These are phyloP conservation scores for Mucor piriformis DNA, from an alignment of 371 early-diverging fungal species.

Conservation along the genomic window DNA sequence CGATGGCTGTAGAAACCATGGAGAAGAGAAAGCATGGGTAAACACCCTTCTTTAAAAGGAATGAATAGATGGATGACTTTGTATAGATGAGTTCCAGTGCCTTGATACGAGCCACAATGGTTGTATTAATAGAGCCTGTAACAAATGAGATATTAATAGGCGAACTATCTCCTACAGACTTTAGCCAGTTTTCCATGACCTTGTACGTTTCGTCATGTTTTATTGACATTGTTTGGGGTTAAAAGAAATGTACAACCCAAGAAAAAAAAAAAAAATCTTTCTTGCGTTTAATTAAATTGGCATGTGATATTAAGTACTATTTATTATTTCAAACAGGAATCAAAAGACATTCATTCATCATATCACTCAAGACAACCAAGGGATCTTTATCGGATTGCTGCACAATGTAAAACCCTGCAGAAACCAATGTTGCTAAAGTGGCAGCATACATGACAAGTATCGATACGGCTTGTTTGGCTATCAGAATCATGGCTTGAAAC, in stretches of 20 bases:
- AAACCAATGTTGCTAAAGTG: constrained; percentile 21
- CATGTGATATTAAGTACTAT: constrained; percentile 4
- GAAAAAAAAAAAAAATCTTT: constrained; percentile 1
- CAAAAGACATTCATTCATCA: no score
- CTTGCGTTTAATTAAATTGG: not conserved
- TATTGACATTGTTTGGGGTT: constrained; percentile 2
- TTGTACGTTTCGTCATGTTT: constrained; percentile 8
- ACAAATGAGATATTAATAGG: constrained; percentile 46
- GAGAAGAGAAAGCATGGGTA: constrained; percentile 39
- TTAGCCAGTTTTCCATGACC: constrained; percentile 12
- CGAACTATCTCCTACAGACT: constrained; percentile 24
- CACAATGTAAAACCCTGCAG: constrained; percentile 13
- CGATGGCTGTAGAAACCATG: constrained; percentile 24
- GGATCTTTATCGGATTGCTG: constrained; percentile 6
- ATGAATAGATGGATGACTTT: constrained; percentile 30
- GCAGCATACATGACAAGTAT: constrained; percentile 34
- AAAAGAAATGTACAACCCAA: not conserved
- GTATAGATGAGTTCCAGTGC: constrained; percentile 41
- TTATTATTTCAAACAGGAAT: not conserved
- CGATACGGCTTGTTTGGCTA: constrained; percentile 31
- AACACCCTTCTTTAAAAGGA: constrained; percentile 39
- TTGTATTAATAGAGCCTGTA: constrained; percentile 26
- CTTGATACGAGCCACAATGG: constrained; percentile 26
- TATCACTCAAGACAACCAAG: not conserved
- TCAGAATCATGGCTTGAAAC: constrained; percentile 38